phyloP scores from a whole-genome alignment of 1,284 basidiomycete genomes.

The Pisolithus thermaeus region DNA sequence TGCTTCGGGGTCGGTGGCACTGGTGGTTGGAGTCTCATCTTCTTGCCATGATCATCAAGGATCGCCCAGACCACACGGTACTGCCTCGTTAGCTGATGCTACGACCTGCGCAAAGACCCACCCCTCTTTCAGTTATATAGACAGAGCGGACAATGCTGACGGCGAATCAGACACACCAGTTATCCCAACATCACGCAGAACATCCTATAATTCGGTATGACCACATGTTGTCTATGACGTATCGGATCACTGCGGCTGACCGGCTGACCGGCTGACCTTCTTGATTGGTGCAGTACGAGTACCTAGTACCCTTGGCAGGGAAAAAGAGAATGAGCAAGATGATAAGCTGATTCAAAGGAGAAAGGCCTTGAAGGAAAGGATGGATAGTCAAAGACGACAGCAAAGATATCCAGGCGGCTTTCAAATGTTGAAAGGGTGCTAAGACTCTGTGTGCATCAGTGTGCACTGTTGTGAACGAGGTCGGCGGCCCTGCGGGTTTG shows the following conservation, averaged over 20 bases:
- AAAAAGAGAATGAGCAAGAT: conserved; percentile 74
- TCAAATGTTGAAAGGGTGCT: no score
- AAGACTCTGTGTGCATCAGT: no score
- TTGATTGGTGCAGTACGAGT: conserved; percentile 32
- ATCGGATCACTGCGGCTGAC: no score
- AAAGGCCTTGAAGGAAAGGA: conserved; percentile 80
- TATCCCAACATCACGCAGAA: no score
- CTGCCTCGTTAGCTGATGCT: no score
- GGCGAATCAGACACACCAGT: no score
- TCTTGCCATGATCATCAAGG: no score
- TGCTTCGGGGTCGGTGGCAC: conserved; percentile 65
- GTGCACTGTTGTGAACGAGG: no score
- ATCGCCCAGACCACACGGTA: conserved; percentile 37
- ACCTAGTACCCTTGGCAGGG: conserved; percentile 65
- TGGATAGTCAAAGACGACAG: conserved; percentile 43
- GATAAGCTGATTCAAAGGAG: conserved; percentile 80
- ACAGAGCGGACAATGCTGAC: conserved; percentile 5
- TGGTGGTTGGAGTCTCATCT: conserved; percentile 58
- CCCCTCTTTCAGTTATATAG: conserved; percentile 16
- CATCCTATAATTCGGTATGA: no score
- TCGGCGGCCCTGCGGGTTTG: no score
- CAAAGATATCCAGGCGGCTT: conserved; percentile 19
- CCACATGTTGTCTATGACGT: no score
- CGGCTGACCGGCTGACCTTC: conserved; percentile 65
- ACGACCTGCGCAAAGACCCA: no score